Evolutionary conservation across 2,329 filamentous ascomycete species (phyloP).

Genomic region (Calonectria crousiana): DNA sequence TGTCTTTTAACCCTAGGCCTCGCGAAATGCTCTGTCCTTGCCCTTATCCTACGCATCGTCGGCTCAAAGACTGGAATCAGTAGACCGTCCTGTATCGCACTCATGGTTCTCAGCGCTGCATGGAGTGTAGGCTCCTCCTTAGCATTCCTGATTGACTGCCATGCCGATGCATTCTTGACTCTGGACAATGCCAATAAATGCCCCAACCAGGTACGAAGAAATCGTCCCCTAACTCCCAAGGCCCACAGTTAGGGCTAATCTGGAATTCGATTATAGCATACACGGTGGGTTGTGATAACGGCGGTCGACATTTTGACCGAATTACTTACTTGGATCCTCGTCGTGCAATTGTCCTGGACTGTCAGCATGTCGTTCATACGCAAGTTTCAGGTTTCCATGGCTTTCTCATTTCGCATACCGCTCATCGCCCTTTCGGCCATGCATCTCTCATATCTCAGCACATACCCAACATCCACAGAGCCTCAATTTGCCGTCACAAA

Average conservation of each 20-base stretch:
- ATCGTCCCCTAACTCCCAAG: neutral
- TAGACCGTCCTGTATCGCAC: conserved; percentile 22
- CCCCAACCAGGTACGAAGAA: conserved; percentile 28
- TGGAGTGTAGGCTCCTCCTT: conserved; percentile 28
- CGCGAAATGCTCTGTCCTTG: conserved; percentile 36
- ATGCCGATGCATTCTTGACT: conserved; percentile 14
- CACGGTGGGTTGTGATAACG: conserved; percentile 29
- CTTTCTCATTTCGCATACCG: conserved; percentile 36
- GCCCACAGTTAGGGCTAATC: neutral
- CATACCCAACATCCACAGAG: conserved; percentile 22
- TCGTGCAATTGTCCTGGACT: conserved; percentile 29
- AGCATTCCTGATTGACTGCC: conserved; percentile 29
- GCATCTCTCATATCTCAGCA: conserved; percentile 22
- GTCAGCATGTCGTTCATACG: conserved; percentile 31
- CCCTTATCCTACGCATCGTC: conserved; percentile 37
- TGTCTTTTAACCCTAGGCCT: conserved; percentile 20
- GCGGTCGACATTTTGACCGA: conserved; percentile 30
- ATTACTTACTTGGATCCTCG: conserved; percentile 25
- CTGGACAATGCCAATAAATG: conserved; percentile 23
- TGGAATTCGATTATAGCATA: conserved; percentile 1
- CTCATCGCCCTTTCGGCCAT: conserved; percentile 34
- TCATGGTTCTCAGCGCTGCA: conserved; percentile 18
- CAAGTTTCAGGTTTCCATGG: conserved; percentile 33
- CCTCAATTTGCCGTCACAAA: conserved; percentile 36
- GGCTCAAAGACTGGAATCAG: conserved; percentile 32